Conservation (phyloP, 805 yeast species). For the Wickerhamiella spandovensis region DNA sequence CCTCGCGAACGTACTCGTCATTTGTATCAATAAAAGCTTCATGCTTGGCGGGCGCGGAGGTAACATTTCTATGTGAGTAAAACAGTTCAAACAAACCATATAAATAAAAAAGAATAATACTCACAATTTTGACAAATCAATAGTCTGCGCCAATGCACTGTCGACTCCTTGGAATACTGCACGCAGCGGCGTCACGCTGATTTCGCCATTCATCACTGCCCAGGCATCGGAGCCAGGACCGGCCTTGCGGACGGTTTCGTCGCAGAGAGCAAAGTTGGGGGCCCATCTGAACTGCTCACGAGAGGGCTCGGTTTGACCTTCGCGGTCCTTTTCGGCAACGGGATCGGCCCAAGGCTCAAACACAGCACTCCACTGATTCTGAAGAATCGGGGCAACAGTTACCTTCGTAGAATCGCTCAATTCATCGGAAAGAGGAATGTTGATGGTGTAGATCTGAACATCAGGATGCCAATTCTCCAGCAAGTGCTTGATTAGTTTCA, state of each 20-base stretch:
- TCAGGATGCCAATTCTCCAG: slow-evolving; percentile 41
- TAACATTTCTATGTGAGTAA: background rate
- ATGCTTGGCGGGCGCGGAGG: background rate
- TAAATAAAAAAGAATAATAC: background rate
- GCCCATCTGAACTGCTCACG: slow-evolving; percentile 48
- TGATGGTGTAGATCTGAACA: slow-evolving; percentile 68
- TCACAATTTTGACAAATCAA: slow-evolving; percentile 4
- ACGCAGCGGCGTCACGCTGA: slow-evolving; percentile 25
- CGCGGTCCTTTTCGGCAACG: slow-evolving; percentile 23
- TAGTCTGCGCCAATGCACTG: slow-evolving; percentile 2
- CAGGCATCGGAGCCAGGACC: slow-evolving; percentile 52
- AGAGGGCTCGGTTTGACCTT: background rate
- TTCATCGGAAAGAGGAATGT: slow-evolving; percentile 57
- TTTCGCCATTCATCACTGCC: slow-evolving; percentile 48
- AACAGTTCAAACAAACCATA: background rate
- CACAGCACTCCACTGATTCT: slow-evolving; percentile 66
- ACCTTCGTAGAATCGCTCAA: slow-evolving; percentile 50
- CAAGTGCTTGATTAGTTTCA: slow-evolving; percentile 48
- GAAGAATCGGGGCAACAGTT: slow-evolving; percentile 62
- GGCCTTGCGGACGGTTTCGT: slow-evolving; percentile 34
- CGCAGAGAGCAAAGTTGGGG: slow-evolving; percentile 66
- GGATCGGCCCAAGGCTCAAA: slow-evolving; percentile 25
- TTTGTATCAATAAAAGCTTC: slow-evolving; percentile 12
- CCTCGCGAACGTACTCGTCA: slow-evolving; percentile 12
- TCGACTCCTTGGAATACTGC: slow-evolving; percentile 13